Evolutionary conservation across 345 rosid species (phyloP).

Genomic region (Excoecaria agallocha): DNA sequence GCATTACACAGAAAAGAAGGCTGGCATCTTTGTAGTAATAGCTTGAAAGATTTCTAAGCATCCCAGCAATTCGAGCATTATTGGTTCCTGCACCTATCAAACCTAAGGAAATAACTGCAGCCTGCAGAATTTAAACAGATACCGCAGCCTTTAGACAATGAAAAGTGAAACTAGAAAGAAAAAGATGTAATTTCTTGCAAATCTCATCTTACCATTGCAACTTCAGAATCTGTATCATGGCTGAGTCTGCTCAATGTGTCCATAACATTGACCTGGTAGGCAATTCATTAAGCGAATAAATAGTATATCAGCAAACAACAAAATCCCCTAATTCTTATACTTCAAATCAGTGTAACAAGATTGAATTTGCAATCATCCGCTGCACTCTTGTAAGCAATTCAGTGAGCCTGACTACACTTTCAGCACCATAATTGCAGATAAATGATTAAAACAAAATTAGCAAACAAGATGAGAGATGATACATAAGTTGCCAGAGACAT

Average conservation of each 20-base stretch:
- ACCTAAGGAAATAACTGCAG: constrained; percentile 86
- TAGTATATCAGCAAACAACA: background rate
- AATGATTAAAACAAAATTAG: background rate
- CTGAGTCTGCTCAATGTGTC: constrained; percentile 95
- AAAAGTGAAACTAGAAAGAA: background rate
- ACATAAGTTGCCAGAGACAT: background rate
- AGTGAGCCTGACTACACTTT: background rate
- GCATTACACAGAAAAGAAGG: constrained; percentile 85
- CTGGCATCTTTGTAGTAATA: constrained; percentile 89
- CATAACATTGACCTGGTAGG: constrained; percentile 81
- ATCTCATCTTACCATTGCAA: constrained; percentile 71
- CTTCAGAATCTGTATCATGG: constrained; percentile 97
- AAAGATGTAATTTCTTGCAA: background rate
- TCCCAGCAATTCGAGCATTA: constrained; percentile 91
- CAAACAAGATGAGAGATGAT: background rate
- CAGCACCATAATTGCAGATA: background rate
- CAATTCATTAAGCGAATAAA: background rate
- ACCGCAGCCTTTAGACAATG: background rate
- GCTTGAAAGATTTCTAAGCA: constrained; percentile 95
- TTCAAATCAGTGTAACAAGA: background rate
- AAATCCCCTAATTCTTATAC: background rate
- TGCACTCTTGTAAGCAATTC: background rate
- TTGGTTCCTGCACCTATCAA: constrained; percentile 97
- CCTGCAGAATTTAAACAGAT: constrained; percentile 45
- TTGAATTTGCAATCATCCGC: background rate